These are phyloP conservation scores for Linanthus parryae DNA, from an alignment of 148 eudicot species.

Conservation along the genomic window DNA sequence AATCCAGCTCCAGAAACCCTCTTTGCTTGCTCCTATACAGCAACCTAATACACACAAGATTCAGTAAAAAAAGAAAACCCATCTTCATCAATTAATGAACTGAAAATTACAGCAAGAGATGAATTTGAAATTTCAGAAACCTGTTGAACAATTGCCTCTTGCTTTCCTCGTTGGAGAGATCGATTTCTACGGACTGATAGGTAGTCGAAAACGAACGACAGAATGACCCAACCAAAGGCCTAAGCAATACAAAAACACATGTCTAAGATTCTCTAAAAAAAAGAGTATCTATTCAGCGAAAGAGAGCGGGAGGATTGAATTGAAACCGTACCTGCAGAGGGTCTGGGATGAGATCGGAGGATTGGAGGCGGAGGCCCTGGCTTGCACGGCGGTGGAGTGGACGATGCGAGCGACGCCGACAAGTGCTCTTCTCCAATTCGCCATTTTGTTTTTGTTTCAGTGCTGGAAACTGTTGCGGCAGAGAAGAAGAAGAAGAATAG, in stretches of 20 bases:
- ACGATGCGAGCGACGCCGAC: conserved; percentile 28
- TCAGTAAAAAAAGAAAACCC: neutral
- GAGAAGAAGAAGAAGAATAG: too few relatives aligned
- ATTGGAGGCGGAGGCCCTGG: neutral
- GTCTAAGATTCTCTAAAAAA: neutral
- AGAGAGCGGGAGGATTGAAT: neutral
- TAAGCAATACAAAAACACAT: conserved; percentile 6
- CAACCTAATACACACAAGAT: conserved; percentile 30
- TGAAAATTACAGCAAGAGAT: neutral
- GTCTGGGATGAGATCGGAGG: conserved; percentile 5
- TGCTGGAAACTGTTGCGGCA: too few relatives aligned
- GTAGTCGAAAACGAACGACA: conserved; percentile 32
- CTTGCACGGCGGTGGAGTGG: conserved; percentile 4
- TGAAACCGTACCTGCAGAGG: conserved; percentile 14
- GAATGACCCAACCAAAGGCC: conserved; percentile 28
- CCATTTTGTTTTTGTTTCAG: conserved; percentile 26
- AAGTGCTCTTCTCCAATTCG: conserved; percentile 36
- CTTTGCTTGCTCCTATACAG: conserved; percentile 95
- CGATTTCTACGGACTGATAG: conserved; percentile 28
- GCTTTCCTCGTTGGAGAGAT: conserved; percentile 71
- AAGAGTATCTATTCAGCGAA: neutral
- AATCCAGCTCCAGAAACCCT: conserved; percentile 87
- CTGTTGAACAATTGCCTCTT: conserved; percentile 68
- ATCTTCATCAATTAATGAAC: too few relatives aligned
- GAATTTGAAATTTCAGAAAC: conserved; percentile 19